Conservation (phyloP, 2,329 filamentous ascomycete species). For the Botrytis cinerea region DNA sequence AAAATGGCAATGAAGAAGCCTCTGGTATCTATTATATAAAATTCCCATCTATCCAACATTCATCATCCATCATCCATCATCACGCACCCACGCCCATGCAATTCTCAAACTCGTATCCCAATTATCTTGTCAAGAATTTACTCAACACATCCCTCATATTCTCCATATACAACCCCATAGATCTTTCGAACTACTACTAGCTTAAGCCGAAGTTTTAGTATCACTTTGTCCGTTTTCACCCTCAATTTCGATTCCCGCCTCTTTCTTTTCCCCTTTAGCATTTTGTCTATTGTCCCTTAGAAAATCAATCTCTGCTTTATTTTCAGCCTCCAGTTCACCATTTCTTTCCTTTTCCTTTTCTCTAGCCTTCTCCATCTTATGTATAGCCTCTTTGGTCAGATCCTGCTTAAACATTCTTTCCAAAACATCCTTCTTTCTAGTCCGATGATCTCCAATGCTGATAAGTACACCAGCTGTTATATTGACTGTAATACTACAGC, state of each 20-base stretch:
- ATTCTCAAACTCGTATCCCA: background rate
- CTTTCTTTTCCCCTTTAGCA: background rate
- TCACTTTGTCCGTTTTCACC: conserved; percentile 3
- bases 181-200: background rate
- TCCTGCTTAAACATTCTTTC: conserved; percentile 76
- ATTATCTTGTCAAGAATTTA: background rate
- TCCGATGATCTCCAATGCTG: conserved; percentile 71
- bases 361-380: conserved; percentile 44
- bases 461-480: conserved; percentile 76
- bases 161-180: too few species aligned
- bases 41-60: background rate
- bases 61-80: background rate
- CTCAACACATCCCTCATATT: background rate
- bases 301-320: background rate
- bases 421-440: conserved; percentile 82
- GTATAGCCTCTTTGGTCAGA: conserved; percentile 65
- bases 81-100: background rate
- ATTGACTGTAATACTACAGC: conserved; percentile 76
- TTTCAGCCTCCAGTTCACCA: conserved; percentile 1
- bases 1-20: background rate
- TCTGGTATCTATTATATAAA: conserved; percentile 11
- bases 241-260: background rate
- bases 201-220: background rate
- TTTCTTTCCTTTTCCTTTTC: conserved; percentile 25
- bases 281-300: background rate